These are phyloP conservation scores for Eucalyptus brandiana DNA, from an alignment of 345 rosid genomes.

Conservation along the genomic window DNA sequence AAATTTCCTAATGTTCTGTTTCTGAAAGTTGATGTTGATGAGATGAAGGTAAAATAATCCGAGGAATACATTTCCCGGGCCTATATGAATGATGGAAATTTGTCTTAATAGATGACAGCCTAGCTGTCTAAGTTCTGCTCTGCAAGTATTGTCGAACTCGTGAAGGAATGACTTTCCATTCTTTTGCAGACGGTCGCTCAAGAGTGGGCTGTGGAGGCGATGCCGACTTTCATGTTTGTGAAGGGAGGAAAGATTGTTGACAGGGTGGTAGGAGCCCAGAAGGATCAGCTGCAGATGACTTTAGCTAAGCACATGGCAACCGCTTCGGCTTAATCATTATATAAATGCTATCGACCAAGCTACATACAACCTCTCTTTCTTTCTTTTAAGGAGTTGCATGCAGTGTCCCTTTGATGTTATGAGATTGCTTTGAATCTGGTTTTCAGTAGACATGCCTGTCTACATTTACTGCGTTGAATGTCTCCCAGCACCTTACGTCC, in stretches of 20 bases:
- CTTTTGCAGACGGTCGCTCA: slow-evolving; percentile 42
- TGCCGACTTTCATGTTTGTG: slow-evolving; percentile 74
- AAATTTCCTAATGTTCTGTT: slow-evolving; percentile 35
- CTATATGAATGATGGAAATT: not conserved
- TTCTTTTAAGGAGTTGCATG: not conserved
- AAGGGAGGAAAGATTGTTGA: slow-evolving; percentile 64
- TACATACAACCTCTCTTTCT: not conserved
- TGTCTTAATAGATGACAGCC: not conserved
- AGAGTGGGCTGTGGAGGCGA: slow-evolving; percentile 64
- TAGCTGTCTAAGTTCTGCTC: not conserved
- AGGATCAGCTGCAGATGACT: slow-evolving; percentile 56
- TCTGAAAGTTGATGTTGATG: slow-evolving; percentile 75
- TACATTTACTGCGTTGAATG: not conserved
- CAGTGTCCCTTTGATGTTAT: not conserved
- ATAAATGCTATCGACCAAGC: not conserved
- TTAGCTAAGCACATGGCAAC: slow-evolving; percentile 44
- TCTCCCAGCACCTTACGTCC: not conserved
- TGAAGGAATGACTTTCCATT: not conserved
- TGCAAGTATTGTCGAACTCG: not conserved
- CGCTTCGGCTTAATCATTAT: slow-evolving; percentile 14
- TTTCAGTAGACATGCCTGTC: not conserved
- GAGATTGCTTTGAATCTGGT: not conserved
- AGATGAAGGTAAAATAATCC: slow-evolving; percentile 35
- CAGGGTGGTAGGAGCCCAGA: slow-evolving; percentile 72
- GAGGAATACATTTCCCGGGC: not conserved